Base-by-base conservation (phyloP, 306 rosid species). In the Echinosophora koreensis region DNA sequence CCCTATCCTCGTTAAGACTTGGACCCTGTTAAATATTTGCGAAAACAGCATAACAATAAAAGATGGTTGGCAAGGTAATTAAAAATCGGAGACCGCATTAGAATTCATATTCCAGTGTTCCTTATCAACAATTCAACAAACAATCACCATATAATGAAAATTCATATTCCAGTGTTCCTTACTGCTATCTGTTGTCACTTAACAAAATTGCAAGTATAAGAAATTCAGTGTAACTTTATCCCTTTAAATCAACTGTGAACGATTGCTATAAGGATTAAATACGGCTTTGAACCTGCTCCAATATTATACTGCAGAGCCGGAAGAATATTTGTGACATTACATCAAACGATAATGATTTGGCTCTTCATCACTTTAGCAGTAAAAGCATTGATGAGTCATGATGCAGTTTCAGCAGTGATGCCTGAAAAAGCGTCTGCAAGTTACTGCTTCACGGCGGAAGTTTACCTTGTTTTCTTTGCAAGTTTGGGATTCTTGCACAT, bases 401-500 rank as follows among this genome's bases (percentile, higher is more conserved):
- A 16, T 39, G 76, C 75, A 67, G 77, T 37, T 70, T 80, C 61
- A 35, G 72, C 82, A 58, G 68, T 6, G 65, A 39, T 37, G 39
- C 60, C 81, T 69, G 58, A 65, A 78, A 78, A 66, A 44, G n/a
- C 35, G 55, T 64, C 77, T 54, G 50, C 87, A 88, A 54, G 63
- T 74, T 22, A 67, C 82, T 50, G 77, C 82, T 69, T 71, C 77
- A 47, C n/a, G 10, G 17, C 0, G 54, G 28, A 78, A 63, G 39
- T 73, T 88, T 89, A 88, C 86, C 88, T 90, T 66, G 85, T 52
- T 84, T 90, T 95, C 92, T 87, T 92, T 22, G 87, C 9, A n/a
- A 90, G 4, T 85, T 88, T 95, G 0, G 97, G 93, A 83, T 92
- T 95, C 83, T 95, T 95, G 90, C 90, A 84, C 94, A 95, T 95